Percentiles rank a stretch among this genome's conserved stretches.
These are phyloP conservation scores for Auxenochlorella pyrenoidosa DNA, from an alignment of 139 green algal species.

Conservation along the genomic window DNA sequence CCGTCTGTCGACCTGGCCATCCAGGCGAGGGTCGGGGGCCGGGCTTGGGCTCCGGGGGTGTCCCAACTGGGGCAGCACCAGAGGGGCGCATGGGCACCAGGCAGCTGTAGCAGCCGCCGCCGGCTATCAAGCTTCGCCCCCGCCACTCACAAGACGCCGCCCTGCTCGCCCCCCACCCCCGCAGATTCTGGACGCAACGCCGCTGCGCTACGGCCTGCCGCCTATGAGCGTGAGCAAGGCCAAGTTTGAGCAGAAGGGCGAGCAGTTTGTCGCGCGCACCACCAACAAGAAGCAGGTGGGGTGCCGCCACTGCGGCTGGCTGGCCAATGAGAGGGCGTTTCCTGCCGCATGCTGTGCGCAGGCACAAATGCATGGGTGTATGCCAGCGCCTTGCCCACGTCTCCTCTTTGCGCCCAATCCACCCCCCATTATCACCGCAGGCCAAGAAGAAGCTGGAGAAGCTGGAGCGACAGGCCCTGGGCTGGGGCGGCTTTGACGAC, in stretches of 20 bases:
- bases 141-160: no score
- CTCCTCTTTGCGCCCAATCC: background rate
- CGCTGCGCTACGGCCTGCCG: slow-evolving; percentile 36
- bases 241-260: slow-evolving; percentile 88
- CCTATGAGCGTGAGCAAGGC: slow-evolving; percentile 64
- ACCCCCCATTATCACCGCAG: background rate
- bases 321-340: background rate
- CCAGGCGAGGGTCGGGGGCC: slow-evolving; percentile 51
- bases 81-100: no score
- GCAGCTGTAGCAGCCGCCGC: background rate
- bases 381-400: no score
- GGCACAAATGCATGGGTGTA: background rate
- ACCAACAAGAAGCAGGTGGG: slow-evolving; percentile 36
- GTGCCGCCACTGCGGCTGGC: no score
- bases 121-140: no score
- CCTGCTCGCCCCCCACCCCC: no score
- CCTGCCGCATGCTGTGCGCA: background rate
- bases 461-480: slow-evolving; percentile 65
- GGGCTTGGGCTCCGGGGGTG: no score
- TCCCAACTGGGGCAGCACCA: no score
- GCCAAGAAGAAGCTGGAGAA: slow-evolving; percentile 72
- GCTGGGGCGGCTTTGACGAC: slow-evolving; percentile 95
- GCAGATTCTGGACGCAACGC: slow-evolving; percentile 16
- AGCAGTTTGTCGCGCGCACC: slow-evolving; percentile 56
- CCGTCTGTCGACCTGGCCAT: slow-evolving; percentile 83